phyloP scores from a whole-genome alignment of 2,329 filamentous ascomycete genomes.

The Pseudogymnoascus sp. region DNA sequence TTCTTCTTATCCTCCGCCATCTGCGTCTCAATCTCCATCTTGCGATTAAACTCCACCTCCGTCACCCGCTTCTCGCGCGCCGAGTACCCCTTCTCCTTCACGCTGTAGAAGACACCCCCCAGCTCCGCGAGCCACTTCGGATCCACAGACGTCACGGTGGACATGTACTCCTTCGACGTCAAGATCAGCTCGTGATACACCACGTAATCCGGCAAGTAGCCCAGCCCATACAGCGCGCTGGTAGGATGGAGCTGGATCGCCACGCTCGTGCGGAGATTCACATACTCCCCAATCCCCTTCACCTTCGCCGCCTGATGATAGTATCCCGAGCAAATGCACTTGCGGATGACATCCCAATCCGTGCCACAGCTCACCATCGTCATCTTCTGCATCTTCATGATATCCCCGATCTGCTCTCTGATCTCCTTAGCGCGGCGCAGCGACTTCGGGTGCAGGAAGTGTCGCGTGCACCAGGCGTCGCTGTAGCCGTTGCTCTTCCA shows the following conservation, averaged over 20 bases:
- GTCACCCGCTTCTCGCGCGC: slow-evolving; percentile 76
- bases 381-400: slow-evolving; percentile 93
- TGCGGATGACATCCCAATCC: slow-evolving; percentile 91
- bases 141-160: slow-evolving; percentile 89
- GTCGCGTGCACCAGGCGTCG: slow-evolving; percentile 84
- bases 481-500: slow-evolving; percentile 88
- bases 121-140: slow-evolving; percentile 95
- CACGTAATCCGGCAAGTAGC: slow-evolving; percentile 92
- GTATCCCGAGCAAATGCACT: slow-evolving; percentile 95
- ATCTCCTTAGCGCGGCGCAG: slow-evolving; percentile 88
- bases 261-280: slow-evolving; percentile 90
- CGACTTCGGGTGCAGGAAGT: slow-evolving; percentile 94
- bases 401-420: slow-evolving; percentile 83
- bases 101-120: slow-evolving; percentile 91
- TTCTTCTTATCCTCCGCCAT: slow-evolving; percentile 78
- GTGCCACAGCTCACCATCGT: slow-evolving; percentile 78
- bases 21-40: slow-evolving; percentile 86
- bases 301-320: slow-evolving; percentile 96
- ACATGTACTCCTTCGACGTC: slow-evolving; percentile 97
- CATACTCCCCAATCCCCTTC: slow-evolving; percentile 93
- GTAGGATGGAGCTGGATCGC: slow-evolving; percentile 93
- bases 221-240: slow-evolving; percentile 81
- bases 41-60: slow-evolving; percentile 84
- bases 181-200: slow-evolving; percentile 97
- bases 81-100: slow-evolving; percentile 96